Evolutionary conservation across 768 basidiomycete genomes (phyloP).

Genomic region (Lactarius hatsudake): DNA sequence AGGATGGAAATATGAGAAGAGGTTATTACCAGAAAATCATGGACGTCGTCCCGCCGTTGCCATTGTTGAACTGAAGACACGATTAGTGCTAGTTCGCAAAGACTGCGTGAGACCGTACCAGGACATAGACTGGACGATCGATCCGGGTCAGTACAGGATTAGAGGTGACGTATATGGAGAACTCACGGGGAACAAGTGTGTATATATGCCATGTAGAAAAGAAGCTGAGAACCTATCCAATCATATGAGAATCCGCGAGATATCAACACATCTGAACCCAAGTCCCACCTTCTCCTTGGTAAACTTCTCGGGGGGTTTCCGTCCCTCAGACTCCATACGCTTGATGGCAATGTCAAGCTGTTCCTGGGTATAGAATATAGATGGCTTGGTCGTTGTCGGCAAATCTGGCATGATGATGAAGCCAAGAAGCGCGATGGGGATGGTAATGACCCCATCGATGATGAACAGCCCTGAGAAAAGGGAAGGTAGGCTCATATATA

Average conservation of each 20-base stretch:
- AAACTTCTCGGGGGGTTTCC: constrained; percentile 37
- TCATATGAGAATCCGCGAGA: background rate
- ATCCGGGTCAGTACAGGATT: background rate
- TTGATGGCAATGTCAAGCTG: constrained; percentile 36
- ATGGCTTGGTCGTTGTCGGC: constrained; percentile 37
- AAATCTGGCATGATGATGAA: constrained; percentile 42
- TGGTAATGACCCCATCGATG: constrained; percentile 42
- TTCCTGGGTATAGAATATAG: constrained; percentile 34
- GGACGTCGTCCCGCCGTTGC: constrained; percentile 32
- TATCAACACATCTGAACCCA: background rate
- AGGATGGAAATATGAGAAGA: background rate
- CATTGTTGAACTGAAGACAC: constrained; percentile 37
- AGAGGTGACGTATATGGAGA: background rate
- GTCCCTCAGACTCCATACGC: constrained; percentile 36
- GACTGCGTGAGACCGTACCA: constrained; percentile 27
- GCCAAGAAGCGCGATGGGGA: constrained; percentile 40
- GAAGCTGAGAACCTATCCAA: constrained; percentile 34
- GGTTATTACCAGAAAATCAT: constrained; percentile 40
- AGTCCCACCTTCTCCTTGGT: constrained; percentile 35
- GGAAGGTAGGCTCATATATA: background rate
- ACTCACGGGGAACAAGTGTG: constrained; percentile 37
- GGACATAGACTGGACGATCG: constrained; percentile 31
- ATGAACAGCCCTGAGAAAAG: constrained; percentile 41
- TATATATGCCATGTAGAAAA: constrained; percentile 42
- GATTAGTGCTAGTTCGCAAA: background rate